phyloP scores from a whole-genome alignment of 257 asterid genomes.

The Salvia rosmarinus region DNA sequence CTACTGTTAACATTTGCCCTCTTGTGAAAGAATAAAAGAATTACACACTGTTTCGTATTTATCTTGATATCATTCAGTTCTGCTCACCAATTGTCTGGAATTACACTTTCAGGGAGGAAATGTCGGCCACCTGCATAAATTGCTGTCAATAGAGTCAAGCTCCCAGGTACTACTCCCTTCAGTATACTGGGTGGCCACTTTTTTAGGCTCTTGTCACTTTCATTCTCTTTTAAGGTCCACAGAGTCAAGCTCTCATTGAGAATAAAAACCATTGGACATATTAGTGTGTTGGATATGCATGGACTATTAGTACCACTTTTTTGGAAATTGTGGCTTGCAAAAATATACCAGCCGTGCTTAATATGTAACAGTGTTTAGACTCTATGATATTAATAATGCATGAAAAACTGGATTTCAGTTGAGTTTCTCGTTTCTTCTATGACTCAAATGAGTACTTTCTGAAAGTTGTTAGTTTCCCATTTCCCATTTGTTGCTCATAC shows the following conservation, averaged over 20 bases:
- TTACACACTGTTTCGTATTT: too few relatives aligned
- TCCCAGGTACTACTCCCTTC: slow-evolving; percentile 79
- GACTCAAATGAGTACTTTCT: slow-evolving; percentile 2
- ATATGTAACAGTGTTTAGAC: background rate
- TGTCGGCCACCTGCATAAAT: slow-evolving; percentile 92
- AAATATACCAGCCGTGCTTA: slow-evolving; percentile 2
- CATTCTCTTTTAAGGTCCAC: slow-evolving; percentile 16
- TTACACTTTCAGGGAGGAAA: slow-evolving; percentile 84
- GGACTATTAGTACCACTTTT: slow-evolving; percentile 11
- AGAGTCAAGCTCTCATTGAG: slow-evolving; percentile 20
- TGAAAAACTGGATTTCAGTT: background rate
- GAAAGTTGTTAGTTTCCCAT: background rate
- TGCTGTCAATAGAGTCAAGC: slow-evolving; percentile 86
- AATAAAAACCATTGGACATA: background rate
- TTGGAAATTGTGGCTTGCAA: slow-evolving; percentile 11
- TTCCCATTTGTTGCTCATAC: slow-evolving; percentile 21
- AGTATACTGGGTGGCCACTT: slow-evolving; percentile 18
- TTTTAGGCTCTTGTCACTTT: background rate
- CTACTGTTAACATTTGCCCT: slow-evolving; percentile 3
- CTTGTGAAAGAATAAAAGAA: slow-evolving; percentile 27
- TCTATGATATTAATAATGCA: background rate
- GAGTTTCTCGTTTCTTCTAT: background rate
- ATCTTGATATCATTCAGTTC: slow-evolving; percentile 28
- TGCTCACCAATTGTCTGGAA: slow-evolving; percentile 21
- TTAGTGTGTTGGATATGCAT: slow-evolving; percentile 7